phyloP scores from a whole-genome alignment of 495 filamentous ascomycete species.

The Xylaria acuta region DNA sequence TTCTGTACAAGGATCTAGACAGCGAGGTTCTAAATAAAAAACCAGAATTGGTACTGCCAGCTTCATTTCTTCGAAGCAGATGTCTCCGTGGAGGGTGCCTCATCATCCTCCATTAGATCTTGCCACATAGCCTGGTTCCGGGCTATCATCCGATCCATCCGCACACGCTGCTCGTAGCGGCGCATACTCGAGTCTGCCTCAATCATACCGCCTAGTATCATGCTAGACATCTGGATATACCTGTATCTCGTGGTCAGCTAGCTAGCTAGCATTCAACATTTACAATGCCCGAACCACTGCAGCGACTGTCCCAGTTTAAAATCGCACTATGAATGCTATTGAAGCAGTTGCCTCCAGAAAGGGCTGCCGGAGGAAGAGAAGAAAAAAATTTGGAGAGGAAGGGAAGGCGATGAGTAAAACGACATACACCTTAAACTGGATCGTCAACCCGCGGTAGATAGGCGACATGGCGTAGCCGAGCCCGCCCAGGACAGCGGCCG shows the following conservation, averaged over 20 bases:
- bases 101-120: conserved; percentile 39
- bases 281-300: not conserved
- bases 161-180: conserved; percentile 66
- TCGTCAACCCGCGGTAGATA: conserved; percentile 79
- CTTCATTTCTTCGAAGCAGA: conserved; percentile 21
- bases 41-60: not conserved
- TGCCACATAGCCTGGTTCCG: conserved; percentile 68
- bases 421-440: conserved; percentile 87
- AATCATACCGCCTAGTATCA: conserved; percentile 84
- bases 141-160: conserved; percentile 67
- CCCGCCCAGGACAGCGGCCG: conserved; percentile 61
- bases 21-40: not conserved
- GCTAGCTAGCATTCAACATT: not conserved
- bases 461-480: conserved; percentile 67
- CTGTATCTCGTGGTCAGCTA: conserved; percentile 42
- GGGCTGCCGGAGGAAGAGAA: not conserved
- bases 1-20: not conserved
- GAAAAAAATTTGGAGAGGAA: not conserved
- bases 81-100: conserved; percentile 11
- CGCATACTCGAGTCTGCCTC: conserved; percentile 80
- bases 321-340: not conserved
- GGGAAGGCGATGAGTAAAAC: conserved; percentile 2
- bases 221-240: conserved; percentile 84
- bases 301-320: not conserved
- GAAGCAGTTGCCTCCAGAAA: not conserved